Percentiles rank a stretch among this genome's conserved stretches.
Evolutionary conservation across 352 stramenopile genomes (phyloP).

Genomic region (Hyphochytrium catenoides): DNA sequence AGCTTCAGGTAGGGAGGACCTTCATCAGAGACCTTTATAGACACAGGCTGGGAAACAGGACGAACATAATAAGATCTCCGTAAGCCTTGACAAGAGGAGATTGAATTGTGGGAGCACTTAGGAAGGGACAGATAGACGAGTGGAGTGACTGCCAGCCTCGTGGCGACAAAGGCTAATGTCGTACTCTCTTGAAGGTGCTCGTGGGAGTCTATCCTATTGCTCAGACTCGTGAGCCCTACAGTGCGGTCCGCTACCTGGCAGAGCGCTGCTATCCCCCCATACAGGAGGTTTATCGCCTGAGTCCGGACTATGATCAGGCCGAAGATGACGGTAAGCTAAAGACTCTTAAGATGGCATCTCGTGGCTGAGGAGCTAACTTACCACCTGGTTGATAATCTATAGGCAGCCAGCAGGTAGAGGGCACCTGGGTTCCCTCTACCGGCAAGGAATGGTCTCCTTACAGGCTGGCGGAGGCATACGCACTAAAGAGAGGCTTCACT

Average conservation of each 20-base stretch:
- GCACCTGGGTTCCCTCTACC: too few relatives aligned
- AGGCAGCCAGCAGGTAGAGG: too few relatives aligned
- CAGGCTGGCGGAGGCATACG: constrained; percentile 41
- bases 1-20: constrained; percentile 16
- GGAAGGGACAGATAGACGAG: too few relatives aligned
- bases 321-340: constrained; percentile 27
- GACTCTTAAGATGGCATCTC: too few relatives aligned
- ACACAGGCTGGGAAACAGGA: not conserved
- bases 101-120: too few relatives aligned
- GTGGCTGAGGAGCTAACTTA: too few relatives aligned
- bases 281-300: constrained; percentile 50
- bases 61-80: too few relatives aligned
- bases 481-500: constrained; percentile 34
- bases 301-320: constrained; percentile 29
- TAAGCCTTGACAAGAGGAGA: too few relatives aligned
- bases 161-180: too few relatives aligned
- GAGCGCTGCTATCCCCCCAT: constrained; percentile 44
- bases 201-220: constrained; percentile 56
- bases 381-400: too few relatives aligned
- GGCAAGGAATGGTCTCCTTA: constrained; percentile 33
- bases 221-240: constrained; percentile 58
- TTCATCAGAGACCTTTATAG: not conserved
- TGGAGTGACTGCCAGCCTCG: too few relatives aligned
- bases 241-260: constrained; percentile 46
- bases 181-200: too few relatives aligned